Evolutionary conservation across 2,329 filamentous ascomycete species (phyloP).

Genomic region (Falciphora oryzae): DNA sequence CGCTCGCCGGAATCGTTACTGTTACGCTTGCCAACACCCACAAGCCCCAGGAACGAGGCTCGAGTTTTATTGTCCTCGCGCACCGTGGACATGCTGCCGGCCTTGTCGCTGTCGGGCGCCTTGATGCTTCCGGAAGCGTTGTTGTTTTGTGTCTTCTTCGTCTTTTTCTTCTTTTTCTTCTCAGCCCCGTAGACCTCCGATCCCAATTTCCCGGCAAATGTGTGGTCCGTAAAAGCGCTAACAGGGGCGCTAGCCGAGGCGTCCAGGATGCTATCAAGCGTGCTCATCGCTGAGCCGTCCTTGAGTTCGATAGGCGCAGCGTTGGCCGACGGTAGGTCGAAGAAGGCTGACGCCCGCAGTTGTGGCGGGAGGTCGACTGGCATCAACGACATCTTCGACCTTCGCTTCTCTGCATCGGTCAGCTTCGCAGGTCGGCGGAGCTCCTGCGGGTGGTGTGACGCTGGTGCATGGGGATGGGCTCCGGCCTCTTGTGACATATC

Average conservation of each 20-base stretch:
- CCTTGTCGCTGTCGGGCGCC: conserved; percentile 10
- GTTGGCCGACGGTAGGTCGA: conserved; percentile 60
- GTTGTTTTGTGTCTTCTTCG: conserved; percentile 12
- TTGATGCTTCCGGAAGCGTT: conserved; percentile 5
- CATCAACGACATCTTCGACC: conserved; percentile 29
- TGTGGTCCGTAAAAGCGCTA: conserved; percentile 85
- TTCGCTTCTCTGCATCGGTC: conserved; percentile 29
- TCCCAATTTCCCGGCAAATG: conserved; percentile 70
- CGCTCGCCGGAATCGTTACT: not conserved
- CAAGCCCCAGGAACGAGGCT: conserved; percentile 43
- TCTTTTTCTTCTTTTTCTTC: conserved; percentile 40
- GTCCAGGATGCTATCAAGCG: conserved; percentile 85
- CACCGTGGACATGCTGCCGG: conserved; percentile 10
- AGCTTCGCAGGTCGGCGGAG: conserved; percentile 24
- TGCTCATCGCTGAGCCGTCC: conserved; percentile 79
- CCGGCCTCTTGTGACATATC: not conserved
- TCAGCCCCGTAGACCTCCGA: conserved; percentile 65
- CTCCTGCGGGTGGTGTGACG: conserved; percentile 15
- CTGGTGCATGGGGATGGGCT: not conserved
- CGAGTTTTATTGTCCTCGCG: conserved; percentile 28
- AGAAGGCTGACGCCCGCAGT: conserved; percentile 85
- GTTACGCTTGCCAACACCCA: conserved; percentile 22
- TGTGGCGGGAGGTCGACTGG: conserved; percentile 67
- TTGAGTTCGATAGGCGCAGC: conserved; percentile 50
- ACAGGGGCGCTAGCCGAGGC: conserved; percentile 85